Evolutionary conservation across 495 filamentous ascomycete genomes (phyloP).

Genomic region (Geoglossum glabrum): DNA sequence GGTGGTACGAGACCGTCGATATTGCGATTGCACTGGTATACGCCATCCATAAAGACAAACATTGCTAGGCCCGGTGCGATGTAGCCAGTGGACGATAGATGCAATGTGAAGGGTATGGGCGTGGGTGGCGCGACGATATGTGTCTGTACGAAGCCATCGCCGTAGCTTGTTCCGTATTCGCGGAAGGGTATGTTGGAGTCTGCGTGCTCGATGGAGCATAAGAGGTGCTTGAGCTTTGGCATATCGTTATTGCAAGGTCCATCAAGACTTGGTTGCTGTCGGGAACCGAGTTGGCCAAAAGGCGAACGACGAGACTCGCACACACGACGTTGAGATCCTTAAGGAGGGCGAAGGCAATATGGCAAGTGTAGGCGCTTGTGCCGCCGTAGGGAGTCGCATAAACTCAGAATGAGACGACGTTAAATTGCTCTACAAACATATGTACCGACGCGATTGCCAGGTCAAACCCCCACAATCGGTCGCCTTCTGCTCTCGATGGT

Average conservation of each 20-base stretch:
- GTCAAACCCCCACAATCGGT: neutral
- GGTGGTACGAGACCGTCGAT: conserved; percentile 16
- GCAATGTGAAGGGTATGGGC: conserved; percentile 20
- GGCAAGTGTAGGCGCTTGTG: neutral
- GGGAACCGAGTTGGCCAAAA: neutral
- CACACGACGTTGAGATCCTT: neutral
- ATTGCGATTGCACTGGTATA: conserved; percentile 30
- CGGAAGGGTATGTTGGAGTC: conserved; percentile 16
- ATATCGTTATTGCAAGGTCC: conserved; percentile 11
- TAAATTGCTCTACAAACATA: neutral
- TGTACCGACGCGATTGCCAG: neutral
- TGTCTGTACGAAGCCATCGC: conserved; percentile 24
- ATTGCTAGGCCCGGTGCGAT: conserved; percentile 26
- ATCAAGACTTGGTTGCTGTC: neutral
- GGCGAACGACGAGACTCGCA: neutral
- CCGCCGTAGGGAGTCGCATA: neutral
- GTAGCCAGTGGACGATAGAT: conserved; percentile 21
- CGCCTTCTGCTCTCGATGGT: neutral
- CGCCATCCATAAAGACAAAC: conserved; percentile 30
- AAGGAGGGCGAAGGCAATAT: neutral
- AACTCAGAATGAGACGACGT: neutral
- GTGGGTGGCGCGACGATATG: conserved; percentile 23
- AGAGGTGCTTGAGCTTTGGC: conserved; percentile 26
- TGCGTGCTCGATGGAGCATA: conserved; percentile 22
- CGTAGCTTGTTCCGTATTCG: conserved; percentile 23